A percentile compares a stretch with the other conserved stretches of the same genome.
These are phyloP conservation scores for Echinosophora koreensis DNA, from an alignment of 306 rosid genomes.

Conservation along the genomic window DNA sequence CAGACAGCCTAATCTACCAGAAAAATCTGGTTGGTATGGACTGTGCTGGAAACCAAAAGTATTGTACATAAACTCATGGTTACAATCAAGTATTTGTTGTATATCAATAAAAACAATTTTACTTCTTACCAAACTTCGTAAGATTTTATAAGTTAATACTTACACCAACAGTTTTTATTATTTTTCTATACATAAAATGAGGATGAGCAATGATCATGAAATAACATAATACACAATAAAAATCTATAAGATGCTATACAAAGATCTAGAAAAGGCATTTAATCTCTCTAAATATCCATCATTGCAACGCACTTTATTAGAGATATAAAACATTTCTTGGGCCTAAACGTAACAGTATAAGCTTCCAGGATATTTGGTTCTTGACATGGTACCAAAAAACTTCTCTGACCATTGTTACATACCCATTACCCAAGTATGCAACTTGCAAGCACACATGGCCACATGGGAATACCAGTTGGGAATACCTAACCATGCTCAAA, in stretches of 20 bases:
- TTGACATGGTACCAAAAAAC: slow-evolving; percentile 8
- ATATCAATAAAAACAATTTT: slow-evolving; percentile 22
- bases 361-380: slow-evolving; percentile 10
- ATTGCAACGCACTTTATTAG: slow-evolving; percentile 4
- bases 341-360: background rate
- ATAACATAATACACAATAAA: background rate
- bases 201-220: background rate
- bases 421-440: slow-evolving; percentile 27
- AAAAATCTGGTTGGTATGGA: slow-evolving; percentile 7
- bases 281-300: slow-evolving; percentile 12
- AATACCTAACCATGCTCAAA: slow-evolving; percentile 30
- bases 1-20: slow-evolving; percentile 34
- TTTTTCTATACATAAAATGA: slow-evolving; percentile 3
- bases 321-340: slow-evolving; percentile 1
- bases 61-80: background rate
- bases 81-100: slow-evolving; percentile 2
- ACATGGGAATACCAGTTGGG: slow-evolving; percentile 1
- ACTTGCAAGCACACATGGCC: slow-evolving; percentile 33
- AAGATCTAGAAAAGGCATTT: slow-evolving; percentile 5
- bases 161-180: slow-evolving; percentile 21
- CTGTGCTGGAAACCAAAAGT: background rate
- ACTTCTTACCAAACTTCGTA: slow-evolving; percentile 22
- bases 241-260: background rate
- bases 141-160: background rate
- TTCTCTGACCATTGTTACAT: slow-evolving; percentile 7